phyloP scores from a whole-genome alignment of 2,329 filamentous ascomycete species.

The Sporothrix curviconia region DNA sequence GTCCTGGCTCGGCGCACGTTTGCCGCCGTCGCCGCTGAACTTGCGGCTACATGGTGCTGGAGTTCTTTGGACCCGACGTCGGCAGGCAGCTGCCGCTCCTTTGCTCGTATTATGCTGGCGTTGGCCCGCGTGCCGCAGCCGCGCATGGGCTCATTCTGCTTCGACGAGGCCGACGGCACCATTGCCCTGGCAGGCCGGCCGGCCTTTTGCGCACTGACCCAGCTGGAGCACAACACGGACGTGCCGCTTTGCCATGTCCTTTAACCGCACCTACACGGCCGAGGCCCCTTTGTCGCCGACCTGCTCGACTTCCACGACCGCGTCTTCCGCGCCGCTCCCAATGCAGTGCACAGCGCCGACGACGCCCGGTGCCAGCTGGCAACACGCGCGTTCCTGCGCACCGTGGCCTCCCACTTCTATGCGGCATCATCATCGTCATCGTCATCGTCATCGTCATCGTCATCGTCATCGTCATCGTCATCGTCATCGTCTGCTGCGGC shows the following conservation, averaged over 20 bases:
- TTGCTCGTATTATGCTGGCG: constrained; percentile 26
- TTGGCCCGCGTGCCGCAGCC: constrained; percentile 25
- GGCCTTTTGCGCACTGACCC: constrained; percentile 22
- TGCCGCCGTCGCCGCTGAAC: constrained; percentile 1
- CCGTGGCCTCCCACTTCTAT: background rate
- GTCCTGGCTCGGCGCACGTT: constrained; percentile 11
- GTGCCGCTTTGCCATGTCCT: background rate
- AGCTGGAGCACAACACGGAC: constrained; percentile 23
- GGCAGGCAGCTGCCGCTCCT: constrained; percentile 25
- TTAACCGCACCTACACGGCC: constrained; percentile 26
- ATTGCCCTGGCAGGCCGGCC: constrained; percentile 13
- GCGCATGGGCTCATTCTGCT: constrained; percentile 24
- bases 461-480: no score
- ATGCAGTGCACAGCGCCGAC: no score
- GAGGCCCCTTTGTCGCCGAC: constrained; percentile 25
- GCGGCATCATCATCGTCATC: background rate
- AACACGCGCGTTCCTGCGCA: background rate
- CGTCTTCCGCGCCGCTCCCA: constrained; percentile 16
- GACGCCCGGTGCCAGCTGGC: constrained; percentile 14
- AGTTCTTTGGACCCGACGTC: constrained; percentile 21
- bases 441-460: no score
- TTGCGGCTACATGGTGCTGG: constrained; percentile 24
- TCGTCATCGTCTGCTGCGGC: background rate
- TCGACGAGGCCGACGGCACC: constrained; percentile 23
- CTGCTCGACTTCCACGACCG: constrained; percentile 25